Base-by-base conservation (phyloP, 163 green algal genomes). In the Chlamydomonas reinhardtii region DNA sequence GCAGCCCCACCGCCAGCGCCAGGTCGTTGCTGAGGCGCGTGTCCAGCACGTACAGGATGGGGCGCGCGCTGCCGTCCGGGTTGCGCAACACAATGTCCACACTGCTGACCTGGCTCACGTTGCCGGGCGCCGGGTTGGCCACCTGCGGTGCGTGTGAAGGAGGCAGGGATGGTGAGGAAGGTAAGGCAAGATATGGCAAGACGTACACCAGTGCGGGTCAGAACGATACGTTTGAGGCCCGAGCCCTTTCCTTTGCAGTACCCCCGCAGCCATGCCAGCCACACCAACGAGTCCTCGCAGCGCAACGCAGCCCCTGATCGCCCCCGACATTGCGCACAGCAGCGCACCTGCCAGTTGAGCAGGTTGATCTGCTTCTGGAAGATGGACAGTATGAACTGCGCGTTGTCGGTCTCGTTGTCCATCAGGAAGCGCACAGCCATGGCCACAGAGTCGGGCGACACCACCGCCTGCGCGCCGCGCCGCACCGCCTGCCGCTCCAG, bases 341-440 rank as follows among this genome's bases (percentile, higher is more conserved):
- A 22, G 73, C 76, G 14, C 70, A 84, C 76, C 76, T 59, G 59
- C 78, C 78, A 85, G 31, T 59, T 56, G 14, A 39, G 62, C 27
- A 76, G 66, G 11, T 52, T 61, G 27, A 86, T 54, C 6, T 16
- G 37, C 56, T 79, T 65, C 14, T 64, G 25, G 70, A 86, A 86
- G 15, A 86, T 35, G 19, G 65, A 2, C 35, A 80, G 54, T 11
- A 86, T 54, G 11, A 86, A 64, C 31, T 73, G 56, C 32, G 65
- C 35, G 70, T 79, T 86, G 70, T 86, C 52, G 70, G 80, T 86
- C 64, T 80, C 27, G 54, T 79, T 32, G 54, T 73, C 54, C 48
- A 86, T 76, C 3, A 86, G 39, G 24, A 86, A 73, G 0, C 35
- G 69, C 24, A 71, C 69, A 0, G 80, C 80, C 69, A 86, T 73